phyloP scores from a whole-genome alignment of 2,329 filamentous ascomycete species.

The Aureobasidium musti region DNA sequence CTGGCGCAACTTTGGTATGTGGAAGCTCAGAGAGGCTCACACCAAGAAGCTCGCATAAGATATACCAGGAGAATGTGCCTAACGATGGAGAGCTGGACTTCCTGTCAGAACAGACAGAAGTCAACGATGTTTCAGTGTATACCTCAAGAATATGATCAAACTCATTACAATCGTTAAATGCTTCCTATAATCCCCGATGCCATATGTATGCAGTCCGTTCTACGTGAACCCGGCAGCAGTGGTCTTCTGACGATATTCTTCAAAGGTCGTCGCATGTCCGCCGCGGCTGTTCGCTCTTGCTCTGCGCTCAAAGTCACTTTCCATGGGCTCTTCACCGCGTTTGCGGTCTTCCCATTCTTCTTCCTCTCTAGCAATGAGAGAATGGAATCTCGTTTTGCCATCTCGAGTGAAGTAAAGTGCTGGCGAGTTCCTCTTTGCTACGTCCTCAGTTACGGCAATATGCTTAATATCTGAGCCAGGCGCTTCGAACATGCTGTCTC shows the following conservation, averaged over 20 bases:
- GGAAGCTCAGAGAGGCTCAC: slow-evolving; percentile 44
- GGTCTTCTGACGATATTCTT: slow-evolving; percentile 51
- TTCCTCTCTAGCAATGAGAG: slow-evolving; percentile 48
- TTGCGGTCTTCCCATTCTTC: slow-evolving; percentile 49
- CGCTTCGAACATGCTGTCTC: slow-evolving; percentile 52
- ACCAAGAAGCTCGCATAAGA: slow-evolving; percentile 36
- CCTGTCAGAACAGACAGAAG: not conserved
- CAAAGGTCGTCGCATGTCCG: slow-evolving; percentile 45
- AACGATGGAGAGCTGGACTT: not conserved
- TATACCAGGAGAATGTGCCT: not conserved
- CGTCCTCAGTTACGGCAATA: slow-evolving; percentile 50
- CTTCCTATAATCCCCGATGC: not conserved
- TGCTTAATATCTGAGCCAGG: slow-evolving; percentile 50
- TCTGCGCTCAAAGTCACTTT: slow-evolving; percentile 36
- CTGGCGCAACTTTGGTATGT: slow-evolving; percentile 55
- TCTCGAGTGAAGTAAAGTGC: slow-evolving; percentile 50
- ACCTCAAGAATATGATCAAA: not conserved
- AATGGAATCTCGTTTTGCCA: slow-evolving; percentile 43
- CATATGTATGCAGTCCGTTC: not conserved
- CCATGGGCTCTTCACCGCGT: slow-evolving; percentile 35
- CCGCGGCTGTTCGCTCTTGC: slow-evolving; percentile 38
- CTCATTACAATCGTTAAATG: slow-evolving; percentile 7
- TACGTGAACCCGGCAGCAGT: slow-evolving; percentile 40
- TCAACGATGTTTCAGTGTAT: not conserved
- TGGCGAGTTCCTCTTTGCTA: slow-evolving; percentile 46